phyloP scores from a whole-genome alignment of 192 early-diverging fungal genomes.

The Mortierella antarctica region DNA sequence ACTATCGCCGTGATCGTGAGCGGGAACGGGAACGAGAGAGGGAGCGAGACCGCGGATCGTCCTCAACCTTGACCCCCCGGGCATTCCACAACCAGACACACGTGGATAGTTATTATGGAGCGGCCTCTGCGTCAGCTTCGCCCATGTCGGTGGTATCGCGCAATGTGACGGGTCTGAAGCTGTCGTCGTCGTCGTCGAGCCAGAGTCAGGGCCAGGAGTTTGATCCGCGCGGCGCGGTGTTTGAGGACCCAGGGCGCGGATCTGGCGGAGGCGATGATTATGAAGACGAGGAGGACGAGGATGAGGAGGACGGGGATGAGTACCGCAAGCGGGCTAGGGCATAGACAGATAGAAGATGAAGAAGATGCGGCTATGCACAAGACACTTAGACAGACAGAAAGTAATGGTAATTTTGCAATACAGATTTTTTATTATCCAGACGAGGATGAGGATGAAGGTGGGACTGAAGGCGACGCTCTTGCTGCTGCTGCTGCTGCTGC shows the following conservation, averaged over 20 bases:
- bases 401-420: neutral
- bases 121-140: slow-evolving; percentile 35
- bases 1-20: neutral
- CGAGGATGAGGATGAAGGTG: neutral
- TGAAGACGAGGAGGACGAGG: slow-evolving; percentile 4
- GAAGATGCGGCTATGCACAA: neutral
- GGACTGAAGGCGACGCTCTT: neutral
- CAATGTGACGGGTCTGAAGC: slow-evolving; percentile 37
- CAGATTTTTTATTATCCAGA: neutral
- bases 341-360: neutral
- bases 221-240: slow-evolving; percentile 7
- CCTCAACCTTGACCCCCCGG: slow-evolving; percentile 4
- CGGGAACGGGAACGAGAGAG: slow-evolving; percentile 2
- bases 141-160: slow-evolving; percentile 36
- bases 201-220: slow-evolving; percentile 32
- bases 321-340: slow-evolving; percentile 24
- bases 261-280: slow-evolving; percentile 9
- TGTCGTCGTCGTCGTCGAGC: slow-evolving; percentile 26
- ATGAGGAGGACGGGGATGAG: slow-evolving; percentile 24
- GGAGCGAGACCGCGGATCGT: slow-evolving; percentile 13
- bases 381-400: neutral
- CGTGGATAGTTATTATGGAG: slow-evolving; percentile 10
- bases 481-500: slow-evolving; percentile 1
- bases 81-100: slow-evolving; percentile 9
- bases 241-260: slow-evolving; percentile 21